These are phyloP conservation scores for Raffaelea albimanens DNA, from an alignment of 2,329 filamentous ascomycete genomes.

Conservation along the genomic window DNA sequence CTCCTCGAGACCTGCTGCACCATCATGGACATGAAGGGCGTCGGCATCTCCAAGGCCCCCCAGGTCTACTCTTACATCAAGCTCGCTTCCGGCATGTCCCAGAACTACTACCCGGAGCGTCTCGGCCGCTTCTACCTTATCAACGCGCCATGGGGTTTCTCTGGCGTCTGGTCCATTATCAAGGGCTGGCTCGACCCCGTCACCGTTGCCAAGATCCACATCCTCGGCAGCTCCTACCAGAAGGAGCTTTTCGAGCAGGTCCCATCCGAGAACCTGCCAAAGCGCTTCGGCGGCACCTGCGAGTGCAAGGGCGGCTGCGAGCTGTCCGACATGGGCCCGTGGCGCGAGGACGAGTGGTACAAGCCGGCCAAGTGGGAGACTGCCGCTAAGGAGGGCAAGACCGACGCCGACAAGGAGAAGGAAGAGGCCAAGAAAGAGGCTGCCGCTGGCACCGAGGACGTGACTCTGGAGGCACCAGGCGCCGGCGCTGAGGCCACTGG, in stretches of 20 bases:
- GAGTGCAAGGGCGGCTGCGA: constrained; percentile 73
- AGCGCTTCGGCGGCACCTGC: constrained; percentile 75
- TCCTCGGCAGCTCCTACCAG: constrained; percentile 75
- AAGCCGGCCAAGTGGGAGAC: constrained; percentile 54
- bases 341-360: constrained; percentile 63
- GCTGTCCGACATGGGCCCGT: constrained; percentile 84
- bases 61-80: constrained; percentile 84
- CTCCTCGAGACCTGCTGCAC: constrained; percentile 97
- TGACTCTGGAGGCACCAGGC: constrained; percentile 23
- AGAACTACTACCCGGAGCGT: constrained; percentile 98
- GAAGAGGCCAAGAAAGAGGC: constrained; percentile 16
- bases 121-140: constrained; percentile 94
- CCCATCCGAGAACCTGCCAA: constrained; percentile 80
- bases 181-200: constrained; percentile 96
- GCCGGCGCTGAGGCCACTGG: constrained; percentile 19
- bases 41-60: constrained; percentile 70
- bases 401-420: constrained; percentile 11
- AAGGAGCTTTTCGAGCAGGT: constrained; percentile 77
- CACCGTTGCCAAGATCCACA: constrained; percentile 91
- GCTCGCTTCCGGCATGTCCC: constrained; percentile 78
- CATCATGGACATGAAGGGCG: constrained; percentile 95
- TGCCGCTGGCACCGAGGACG: constrained; percentile 22
- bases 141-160: constrained; percentile 96
- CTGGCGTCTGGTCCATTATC: constrained; percentile 71
- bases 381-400: constrained; percentile 30